These are phyloP conservation scores for Cornus controversa DNA, from an alignment of 148 eudicot species.

Conservation along the genomic window DNA sequence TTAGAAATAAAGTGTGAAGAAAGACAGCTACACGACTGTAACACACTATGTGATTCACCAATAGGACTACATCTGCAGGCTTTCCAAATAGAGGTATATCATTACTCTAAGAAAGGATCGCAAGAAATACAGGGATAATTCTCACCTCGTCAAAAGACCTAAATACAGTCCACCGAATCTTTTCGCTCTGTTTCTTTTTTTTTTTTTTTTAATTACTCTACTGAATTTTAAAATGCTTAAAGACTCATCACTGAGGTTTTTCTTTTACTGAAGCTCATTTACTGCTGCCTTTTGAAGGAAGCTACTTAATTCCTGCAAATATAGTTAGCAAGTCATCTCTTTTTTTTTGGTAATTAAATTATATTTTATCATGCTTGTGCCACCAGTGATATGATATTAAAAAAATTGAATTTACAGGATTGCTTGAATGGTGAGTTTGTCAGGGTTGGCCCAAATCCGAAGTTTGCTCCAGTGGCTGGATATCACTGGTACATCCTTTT, in stretches of 20 bases:
- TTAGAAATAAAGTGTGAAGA: neutral
- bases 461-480: slow-evolving; percentile 87
- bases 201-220: neutral
- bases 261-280: neutral
- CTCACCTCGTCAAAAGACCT: neutral
- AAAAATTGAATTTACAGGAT: slow-evolving; percentile 45
- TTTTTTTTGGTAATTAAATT: neutral
- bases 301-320: neutral
- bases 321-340: neutral
- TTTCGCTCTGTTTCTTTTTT: neutral
- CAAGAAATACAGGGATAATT: no score
- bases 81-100: neutral
- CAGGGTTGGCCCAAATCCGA: slow-evolving; percentile 94
- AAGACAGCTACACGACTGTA: neutral
- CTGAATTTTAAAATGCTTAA: neutral
- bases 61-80: neutral
- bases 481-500: slow-evolving; percentile 72
- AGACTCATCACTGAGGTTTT: neutral
- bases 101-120: neutral
- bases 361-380: neutral
- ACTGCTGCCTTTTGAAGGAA: neutral
- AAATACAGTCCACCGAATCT: neutral
- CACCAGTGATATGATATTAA: neutral
- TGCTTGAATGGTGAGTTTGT: slow-evolving; percentile 97
- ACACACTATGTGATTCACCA: neutral